A percentile compares a stretch with the other conserved stretches of the same genome.
phyloP scores from a whole-genome alignment of 306 rosid genomes.

The Ochetophila trinervis region DNA sequence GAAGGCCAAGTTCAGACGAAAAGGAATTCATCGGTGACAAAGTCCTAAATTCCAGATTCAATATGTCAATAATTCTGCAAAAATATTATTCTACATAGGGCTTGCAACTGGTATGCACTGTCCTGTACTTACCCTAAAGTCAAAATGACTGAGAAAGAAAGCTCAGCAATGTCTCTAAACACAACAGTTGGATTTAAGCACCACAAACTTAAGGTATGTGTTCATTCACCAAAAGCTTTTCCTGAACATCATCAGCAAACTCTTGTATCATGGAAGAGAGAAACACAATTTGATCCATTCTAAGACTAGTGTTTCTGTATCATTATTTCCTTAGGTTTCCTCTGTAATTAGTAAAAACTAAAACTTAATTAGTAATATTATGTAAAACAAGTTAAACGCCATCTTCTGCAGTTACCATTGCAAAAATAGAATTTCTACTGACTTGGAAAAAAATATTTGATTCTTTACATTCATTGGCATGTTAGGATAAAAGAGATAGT shows the following conservation, averaged over 20 bases:
- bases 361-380: too few relatives aligned
- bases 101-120: slow-evolving; percentile 2
- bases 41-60: slow-evolving; percentile 52
- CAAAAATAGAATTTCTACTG: neutral
- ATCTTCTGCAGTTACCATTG: neutral
- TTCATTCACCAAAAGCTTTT: slow-evolving; percentile 64
- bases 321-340: too few relatives aligned
- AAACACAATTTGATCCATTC: too few relatives aligned
- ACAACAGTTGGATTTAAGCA: slow-evolving; percentile 96
- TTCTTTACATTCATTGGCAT: neutral
- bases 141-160: slow-evolving; percentile 82
- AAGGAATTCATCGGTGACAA: slow-evolving; percentile 88
- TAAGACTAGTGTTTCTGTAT: too few relatives aligned
- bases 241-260: slow-evolving; percentile 48
- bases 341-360: too few relatives aligned
- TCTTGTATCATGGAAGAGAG: slow-evolving; percentile 7
- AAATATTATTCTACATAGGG: neutral
- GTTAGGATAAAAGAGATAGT: neutral
- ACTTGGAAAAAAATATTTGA: neutral
- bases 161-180: slow-evolving; percentile 81
- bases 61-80: slow-evolving; percentile 8
- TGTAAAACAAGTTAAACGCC: too few relatives aligned
- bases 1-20: slow-evolving; percentile 92
- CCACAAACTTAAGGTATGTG: slow-evolving; percentile 83
- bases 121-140: slow-evolving; percentile 71